phyloP scores from a whole-genome alignment of 768 basidiomycete species.

The Hemileccinum rubropunctum region DNA sequence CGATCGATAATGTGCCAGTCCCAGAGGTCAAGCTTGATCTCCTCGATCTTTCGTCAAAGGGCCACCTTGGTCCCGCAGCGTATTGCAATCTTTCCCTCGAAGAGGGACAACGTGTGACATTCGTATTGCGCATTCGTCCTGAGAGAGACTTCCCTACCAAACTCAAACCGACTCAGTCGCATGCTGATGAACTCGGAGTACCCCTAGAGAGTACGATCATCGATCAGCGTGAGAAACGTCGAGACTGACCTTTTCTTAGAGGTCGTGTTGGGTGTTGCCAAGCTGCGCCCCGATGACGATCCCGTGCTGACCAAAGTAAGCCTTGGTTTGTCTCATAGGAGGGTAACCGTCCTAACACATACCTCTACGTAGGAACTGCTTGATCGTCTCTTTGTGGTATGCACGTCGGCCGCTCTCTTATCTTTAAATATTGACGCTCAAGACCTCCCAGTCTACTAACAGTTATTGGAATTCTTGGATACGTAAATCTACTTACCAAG shows the following conservation, averaged over 20 bases:
- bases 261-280: constrained; percentile 44
- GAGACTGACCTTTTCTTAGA: constrained; percentile 25
- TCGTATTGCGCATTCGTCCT: constrained; percentile 75
- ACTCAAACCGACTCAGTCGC: constrained; percentile 35
- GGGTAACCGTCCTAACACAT: background rate
- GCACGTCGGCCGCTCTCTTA: background rate
- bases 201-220: constrained; percentile 39
- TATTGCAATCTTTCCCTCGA: constrained; percentile 55
- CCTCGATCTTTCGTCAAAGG: constrained; percentile 65
- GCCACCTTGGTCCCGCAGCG: constrained; percentile 71
- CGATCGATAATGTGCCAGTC: constrained; percentile 44
- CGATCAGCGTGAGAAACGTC: background rate
- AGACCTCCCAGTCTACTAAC: constrained; percentile 55
- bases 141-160: constrained; percentile 19
- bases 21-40: constrained; percentile 58
- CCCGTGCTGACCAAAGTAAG: constrained; percentile 66
- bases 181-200: constrained; percentile 45
- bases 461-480: constrained; percentile 90
- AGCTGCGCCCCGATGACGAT: constrained; percentile 56
- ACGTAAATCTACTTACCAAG: constrained; percentile 82
- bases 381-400: constrained; percentile 53
- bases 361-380: constrained; percentile 48
- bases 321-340: background rate
- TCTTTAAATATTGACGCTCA: background rate
- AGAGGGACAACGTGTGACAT: constrained; percentile 91